Conservation (phyloP, 2,329 filamentous ascomycete genomes). For the Beauveria pseudobassiana region DNA sequence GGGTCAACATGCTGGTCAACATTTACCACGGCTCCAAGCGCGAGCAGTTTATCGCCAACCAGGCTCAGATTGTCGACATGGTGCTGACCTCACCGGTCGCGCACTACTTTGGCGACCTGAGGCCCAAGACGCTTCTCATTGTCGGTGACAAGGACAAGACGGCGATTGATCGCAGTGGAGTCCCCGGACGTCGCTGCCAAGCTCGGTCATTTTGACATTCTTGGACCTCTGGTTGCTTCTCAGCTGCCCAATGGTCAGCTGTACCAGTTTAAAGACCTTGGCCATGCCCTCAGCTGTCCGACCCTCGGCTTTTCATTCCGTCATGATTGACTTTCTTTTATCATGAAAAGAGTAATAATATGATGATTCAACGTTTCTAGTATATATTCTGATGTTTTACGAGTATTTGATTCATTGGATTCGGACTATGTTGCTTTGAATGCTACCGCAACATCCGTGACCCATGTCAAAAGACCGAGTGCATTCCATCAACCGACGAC, state of each 20-base stretch:
- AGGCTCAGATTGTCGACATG: constrained; percentile 46
- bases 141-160: constrained; percentile 46
- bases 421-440: no score
- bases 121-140: constrained; percentile 39
- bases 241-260: constrained; percentile 37
- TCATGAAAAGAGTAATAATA: background rate
- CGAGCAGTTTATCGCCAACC: constrained; percentile 35
- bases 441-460: background rate
- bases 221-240: constrained; percentile 37
- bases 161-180: constrained; percentile 46
- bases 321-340: constrained; percentile 37
- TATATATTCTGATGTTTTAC: background rate
- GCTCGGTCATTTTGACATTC: constrained; percentile 41
- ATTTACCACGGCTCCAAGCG: constrained; percentile 40
- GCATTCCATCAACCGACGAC: no score
- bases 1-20: constrained; percentile 47
- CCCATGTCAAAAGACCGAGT: no score
- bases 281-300: constrained; percentile 47
- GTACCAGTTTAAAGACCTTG: constrained; percentile 39
- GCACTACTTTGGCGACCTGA: constrained; percentile 40
- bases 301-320: constrained; percentile 37
- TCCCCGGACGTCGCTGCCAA: constrained; percentile 33
- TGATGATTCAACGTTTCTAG: background rate
- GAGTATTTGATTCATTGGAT: background rate
- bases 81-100: constrained; percentile 45